Base-by-base conservation (phyloP, 495 filamentous ascomycete species). In the Aspergillus nanangensis region DNA sequence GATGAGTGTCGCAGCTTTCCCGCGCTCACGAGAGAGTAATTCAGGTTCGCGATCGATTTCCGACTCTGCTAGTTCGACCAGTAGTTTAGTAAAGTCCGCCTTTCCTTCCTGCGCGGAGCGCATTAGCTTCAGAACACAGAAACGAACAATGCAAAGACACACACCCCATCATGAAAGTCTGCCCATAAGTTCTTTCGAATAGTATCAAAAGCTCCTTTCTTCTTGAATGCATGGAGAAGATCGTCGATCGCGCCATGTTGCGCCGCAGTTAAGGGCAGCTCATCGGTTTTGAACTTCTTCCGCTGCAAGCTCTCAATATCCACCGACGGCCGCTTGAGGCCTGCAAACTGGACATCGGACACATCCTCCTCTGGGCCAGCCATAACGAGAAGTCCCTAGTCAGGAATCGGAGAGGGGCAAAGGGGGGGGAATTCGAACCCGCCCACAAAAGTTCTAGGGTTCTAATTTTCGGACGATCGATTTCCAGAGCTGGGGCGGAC, bases 191-290 rank as follows among this genome's bases (percentile, higher is more conserved):
- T 75, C 60, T 93, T 93, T 40, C 90, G 80, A 48, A 92, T 75
- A n/a, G 67, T 72, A 62, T 96, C 90, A 54, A 91, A 95, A 31
- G 84, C 85, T 18, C 90, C 90, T 63, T 91, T 91, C 69, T 95
- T 95, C 66, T 93, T 93, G 63, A 90, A 91, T 5, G 80, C 81
- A 65, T 90, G 80, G 8, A 90, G 76, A 19, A 96, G 71, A 45
- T 75, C 74, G 44, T 95, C 88, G 45, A 96, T 90, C 1, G 84
- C 81, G 0, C 75, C 74, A 44, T 87, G 79, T 43, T 90, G 87
- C 23, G 80, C 75, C 15, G 81, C 78, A 20, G 83, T 75, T 17
- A 95, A 67, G 5, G 90, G 90, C 3, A 96, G 73, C 44, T 95
- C 90, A 2, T 87, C 87, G 13, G 85, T 78, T 67, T 92, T 94